phyloP scores from a whole-genome alignment of 202 grass and related monocot species.

The Digitaria exilis region DNA sequence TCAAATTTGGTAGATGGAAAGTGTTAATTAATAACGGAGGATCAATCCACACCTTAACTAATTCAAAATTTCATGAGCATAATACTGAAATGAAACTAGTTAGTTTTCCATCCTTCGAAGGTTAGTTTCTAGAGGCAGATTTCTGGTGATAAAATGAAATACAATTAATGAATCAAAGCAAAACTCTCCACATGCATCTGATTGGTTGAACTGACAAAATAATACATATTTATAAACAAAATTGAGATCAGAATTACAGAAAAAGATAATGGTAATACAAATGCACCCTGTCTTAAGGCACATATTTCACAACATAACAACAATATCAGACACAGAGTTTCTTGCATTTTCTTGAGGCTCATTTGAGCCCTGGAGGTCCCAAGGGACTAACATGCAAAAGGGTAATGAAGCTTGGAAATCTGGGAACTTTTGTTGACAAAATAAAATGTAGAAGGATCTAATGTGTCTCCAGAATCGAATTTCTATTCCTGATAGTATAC shows the following conservation, averaged over 20 bases:
- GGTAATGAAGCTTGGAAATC: background rate
- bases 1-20: background rate
- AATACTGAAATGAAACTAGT: background rate
- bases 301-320: background rate
- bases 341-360: background rate
- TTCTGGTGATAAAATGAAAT: background rate
- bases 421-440: background rate
- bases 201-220: background rate
- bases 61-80: background rate
- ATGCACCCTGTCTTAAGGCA: background rate
- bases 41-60: background rate
- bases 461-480: background rate
- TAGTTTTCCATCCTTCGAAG: background rate
- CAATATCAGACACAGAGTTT: background rate
- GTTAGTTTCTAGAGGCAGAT: background rate
- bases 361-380: background rate
- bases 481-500: constrained; percentile 1
- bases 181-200: background rate
- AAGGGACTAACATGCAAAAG: background rate
- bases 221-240: background rate
- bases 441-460: background rate
- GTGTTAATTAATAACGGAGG: background rate
- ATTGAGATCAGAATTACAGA: background rate
- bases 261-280: background rate
- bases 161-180: background rate